These are phyloP conservation scores for Phallus indusiatus DNA, from an alignment of 768 basidiomycete species.

Conservation along the genomic window DNA sequence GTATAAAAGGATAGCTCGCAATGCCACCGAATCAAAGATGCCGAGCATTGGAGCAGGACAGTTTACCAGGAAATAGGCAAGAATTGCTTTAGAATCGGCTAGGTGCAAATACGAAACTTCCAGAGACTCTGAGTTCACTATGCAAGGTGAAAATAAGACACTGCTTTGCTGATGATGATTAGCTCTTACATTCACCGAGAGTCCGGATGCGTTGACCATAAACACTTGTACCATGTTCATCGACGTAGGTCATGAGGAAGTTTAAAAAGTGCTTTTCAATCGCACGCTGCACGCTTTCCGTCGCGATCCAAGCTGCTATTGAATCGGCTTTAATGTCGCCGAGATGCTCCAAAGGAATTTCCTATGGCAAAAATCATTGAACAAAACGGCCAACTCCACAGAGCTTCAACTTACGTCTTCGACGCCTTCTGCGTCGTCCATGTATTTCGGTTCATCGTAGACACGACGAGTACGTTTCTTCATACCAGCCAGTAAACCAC, in stretches of 20 bases:
- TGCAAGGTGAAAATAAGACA: conserved; percentile 10
- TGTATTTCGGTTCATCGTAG: conserved; percentile 86
- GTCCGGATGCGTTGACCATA: conserved; percentile 91
- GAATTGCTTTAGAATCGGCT: conserved; percentile 82
- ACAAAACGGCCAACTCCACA: background rate
- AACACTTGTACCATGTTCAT: conserved; percentile 83
- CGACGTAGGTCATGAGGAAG: conserved; percentile 93
- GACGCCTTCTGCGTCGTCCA: conserved; percentile 84
- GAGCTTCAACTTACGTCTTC: conserved; percentile 57
- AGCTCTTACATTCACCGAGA: conserved; percentile 79
- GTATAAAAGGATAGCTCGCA: conserved; percentile 89
- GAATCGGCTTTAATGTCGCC: conserved; percentile 97
- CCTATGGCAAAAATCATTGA: conserved; percentile 37
- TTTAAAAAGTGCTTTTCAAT: conserved; percentile 90
- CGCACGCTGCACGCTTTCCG: conserved; percentile 81
- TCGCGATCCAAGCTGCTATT: conserved; percentile 95
- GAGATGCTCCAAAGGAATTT: conserved; percentile 90
- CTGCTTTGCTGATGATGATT: background rate
- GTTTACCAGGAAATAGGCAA: conserved; percentile 96
- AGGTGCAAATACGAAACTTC: conserved; percentile 98
- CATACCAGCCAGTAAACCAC: conserved; percentile 56
- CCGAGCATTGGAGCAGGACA: conserved; percentile 86
- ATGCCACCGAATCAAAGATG: conserved; percentile 92
- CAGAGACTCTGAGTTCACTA: conserved; percentile 94
- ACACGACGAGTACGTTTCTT: conserved; percentile 77